Evolutionary conservation across 768 basidiomycete genomes (phyloP).

Genomic region (Termitomyces titanicus): DNA sequence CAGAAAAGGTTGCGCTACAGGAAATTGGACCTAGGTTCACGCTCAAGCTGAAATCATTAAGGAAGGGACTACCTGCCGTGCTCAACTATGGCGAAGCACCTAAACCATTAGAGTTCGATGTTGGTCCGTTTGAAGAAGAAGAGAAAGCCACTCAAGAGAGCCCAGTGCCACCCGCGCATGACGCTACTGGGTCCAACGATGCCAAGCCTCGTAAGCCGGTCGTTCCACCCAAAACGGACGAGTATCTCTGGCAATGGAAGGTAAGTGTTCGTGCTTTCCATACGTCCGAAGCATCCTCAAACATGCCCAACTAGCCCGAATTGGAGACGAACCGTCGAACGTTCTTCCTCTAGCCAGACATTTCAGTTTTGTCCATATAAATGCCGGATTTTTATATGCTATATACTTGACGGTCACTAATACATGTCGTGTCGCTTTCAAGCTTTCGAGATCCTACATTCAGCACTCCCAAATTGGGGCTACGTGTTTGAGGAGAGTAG

Average conservation of each 20-base stretch:
- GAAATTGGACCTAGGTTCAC: conserved; percentile 99
- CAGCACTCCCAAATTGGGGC: not conserved
- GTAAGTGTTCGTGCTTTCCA: conserved; percentile 36
- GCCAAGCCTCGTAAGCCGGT: conserved; percentile 26
- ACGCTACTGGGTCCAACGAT: conserved; percentile 16
- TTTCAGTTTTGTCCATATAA: not conserved
- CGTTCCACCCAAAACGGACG: conserved; percentile 65
- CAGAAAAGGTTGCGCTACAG: conserved; percentile 89
- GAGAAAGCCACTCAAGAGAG: conserved; percentile 23
- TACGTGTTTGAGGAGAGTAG: not conserved
- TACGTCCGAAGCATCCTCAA: conserved; percentile 1
- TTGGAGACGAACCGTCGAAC: conserved; percentile 87
- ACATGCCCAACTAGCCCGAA: conserved; percentile 62
- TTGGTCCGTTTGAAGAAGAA: conserved; percentile 29
- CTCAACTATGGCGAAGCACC: conserved; percentile 63
- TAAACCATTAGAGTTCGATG: conserved; percentile 51
- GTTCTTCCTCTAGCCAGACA: conserved; percentile 69
- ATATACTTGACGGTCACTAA: not conserved
- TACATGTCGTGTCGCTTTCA: not conserved
- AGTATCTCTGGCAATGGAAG: conserved; percentile 90
- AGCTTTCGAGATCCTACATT: not conserved
- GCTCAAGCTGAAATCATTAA: conserved; percentile 85
- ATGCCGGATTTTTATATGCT: not conserved
- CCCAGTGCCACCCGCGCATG: conserved; percentile 15
- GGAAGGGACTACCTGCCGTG: conserved; percentile 85